These are phyloP conservation scores for Leccinum griseonigrum DNA, from an alignment of 1,284 basidiomycete genomes.

Conservation along the genomic window DNA sequence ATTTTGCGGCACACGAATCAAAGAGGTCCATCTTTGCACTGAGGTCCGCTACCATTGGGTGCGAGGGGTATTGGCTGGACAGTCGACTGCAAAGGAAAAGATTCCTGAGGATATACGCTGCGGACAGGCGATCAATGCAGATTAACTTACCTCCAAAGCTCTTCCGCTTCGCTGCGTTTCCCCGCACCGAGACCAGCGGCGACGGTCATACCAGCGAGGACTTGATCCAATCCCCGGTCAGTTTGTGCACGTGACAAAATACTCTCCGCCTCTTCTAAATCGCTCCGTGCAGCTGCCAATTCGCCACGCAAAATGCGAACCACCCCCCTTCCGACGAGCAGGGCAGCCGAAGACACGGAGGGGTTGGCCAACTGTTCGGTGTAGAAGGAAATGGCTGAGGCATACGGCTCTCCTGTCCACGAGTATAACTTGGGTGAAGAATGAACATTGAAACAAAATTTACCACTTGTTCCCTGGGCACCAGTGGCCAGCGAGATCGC, in stretches of 20 bases:
- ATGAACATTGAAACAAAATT: neutral
- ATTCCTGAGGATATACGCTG: neutral
- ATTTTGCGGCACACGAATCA: slow-evolving; percentile 70
- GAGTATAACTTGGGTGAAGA: neutral
- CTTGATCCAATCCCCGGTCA: slow-evolving; percentile 43
- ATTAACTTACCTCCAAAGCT: slow-evolving; percentile 58
- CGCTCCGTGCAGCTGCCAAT: slow-evolving; percentile 78
- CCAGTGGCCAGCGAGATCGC: slow-evolving; percentile 82
- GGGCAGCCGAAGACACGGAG: slow-evolving; percentile 68
- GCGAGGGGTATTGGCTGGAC: slow-evolving; percentile 52
- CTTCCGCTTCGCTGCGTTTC: slow-evolving; percentile 61
- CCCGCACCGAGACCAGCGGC: slow-evolving; percentile 59
- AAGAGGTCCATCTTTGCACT: slow-evolving; percentile 61
- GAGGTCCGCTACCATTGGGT: slow-evolving; percentile 69
- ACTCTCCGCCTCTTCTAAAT: slow-evolving; percentile 75
- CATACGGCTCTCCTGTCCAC: slow-evolving; percentile 45
- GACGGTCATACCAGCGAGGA: slow-evolving; percentile 68
- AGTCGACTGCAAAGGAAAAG: slow-evolving; percentile 49
- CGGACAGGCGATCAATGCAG: neutral
- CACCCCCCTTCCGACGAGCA: slow-evolving; percentile 82
- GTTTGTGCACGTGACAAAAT: slow-evolving; percentile 27
- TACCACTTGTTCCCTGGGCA: slow-evolving; percentile 49
- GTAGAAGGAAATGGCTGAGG: slow-evolving; percentile 79
- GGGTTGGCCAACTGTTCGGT: slow-evolving; percentile 90
- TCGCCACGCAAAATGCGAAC: slow-evolving; percentile 82